Evolutionary conservation across 2,329 filamentous ascomycete species (phyloP), one percentile per base, ranked within the genome.

Genomic region (Thielaviopsis musarum): DNA sequence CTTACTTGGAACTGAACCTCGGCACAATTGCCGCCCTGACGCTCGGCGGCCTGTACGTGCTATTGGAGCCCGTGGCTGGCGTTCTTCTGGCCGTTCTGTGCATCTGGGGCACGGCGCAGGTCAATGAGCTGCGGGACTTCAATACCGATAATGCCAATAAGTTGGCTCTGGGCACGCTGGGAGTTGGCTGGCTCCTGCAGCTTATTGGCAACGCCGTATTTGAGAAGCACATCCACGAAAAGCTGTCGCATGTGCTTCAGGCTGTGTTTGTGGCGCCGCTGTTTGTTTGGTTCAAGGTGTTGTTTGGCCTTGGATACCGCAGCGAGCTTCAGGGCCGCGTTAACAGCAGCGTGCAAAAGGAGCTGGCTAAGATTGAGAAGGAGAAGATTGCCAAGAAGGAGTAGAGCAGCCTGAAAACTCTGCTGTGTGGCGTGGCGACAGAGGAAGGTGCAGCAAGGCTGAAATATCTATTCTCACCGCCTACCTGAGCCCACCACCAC

Each of bases 271-370:
- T 97, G 24, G 93, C 93, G 0, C 93, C 93, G 9, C 85, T 98
- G 67, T 98, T 97, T 66, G 91, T 97, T 61, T 98, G 93, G 88
- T 85, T 98, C 66, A 91, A 97, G 74, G 73, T 94, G 24, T 77
- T 98, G 26, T 98, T 98, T 75, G 83, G 78, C 67, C 80, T 94
- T 56, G 93, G 93, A 55, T 98, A 97, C 72, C 82, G 93, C 62
- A 87, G 85, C 1, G 90, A 95, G 70, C 76, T 98, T 65, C 89
- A 91, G 73, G 78, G 80, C 62, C 82, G 91, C 56, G 81, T 97
- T 52, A 82, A 91, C 63, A 83, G 84, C 69, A 82, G 80, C 45
- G 88, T 96, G 3, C 73, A 83, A 68, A 75, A 81, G 65, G 88
- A 95, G 69, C 78, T 96, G 64, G 77, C 81, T 65, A 93, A 89